Evolutionary conservation across 208 protist species (phyloP).

Genomic region (Phytomonas sp.): DNA sequence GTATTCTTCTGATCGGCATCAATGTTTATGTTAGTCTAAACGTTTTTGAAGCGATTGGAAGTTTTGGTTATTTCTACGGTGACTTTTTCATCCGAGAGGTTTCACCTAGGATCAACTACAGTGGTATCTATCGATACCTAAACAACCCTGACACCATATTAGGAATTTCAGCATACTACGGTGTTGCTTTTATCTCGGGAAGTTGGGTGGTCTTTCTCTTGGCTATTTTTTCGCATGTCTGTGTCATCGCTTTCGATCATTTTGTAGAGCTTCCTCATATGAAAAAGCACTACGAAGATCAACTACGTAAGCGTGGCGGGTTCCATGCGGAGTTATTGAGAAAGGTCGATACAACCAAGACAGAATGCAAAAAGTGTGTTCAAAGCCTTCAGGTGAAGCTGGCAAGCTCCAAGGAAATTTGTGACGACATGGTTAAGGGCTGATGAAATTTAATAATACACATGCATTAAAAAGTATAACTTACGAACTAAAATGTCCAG

Average conservation of each 20-base stretch:
- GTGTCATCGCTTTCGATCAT: slow-evolving; percentile 70
- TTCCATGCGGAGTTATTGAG: slow-evolving; percentile 43
- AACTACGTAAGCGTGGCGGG: slow-evolving; percentile 39
- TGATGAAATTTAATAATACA: background rate
- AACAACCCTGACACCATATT: slow-evolving; percentile 91
- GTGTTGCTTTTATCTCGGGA: slow-evolving; percentile 79
- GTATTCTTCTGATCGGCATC: slow-evolving; percentile 58
- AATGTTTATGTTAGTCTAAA: slow-evolving; percentile 77
- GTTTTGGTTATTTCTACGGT: slow-evolving; percentile 93
- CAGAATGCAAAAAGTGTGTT: slow-evolving; percentile 34
- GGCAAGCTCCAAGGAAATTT: slow-evolving; percentile 23
- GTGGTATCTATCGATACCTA: slow-evolving; percentile 92
- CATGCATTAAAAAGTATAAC: background rate
- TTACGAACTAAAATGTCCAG: background rate
- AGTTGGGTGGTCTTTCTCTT: slow-evolving; percentile 58
- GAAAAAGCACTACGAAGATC: slow-evolving; percentile 32
- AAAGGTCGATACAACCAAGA: slow-evolving; percentile 25
- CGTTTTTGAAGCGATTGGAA: slow-evolving; percentile 82
- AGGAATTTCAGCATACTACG: slow-evolving; percentile 87
- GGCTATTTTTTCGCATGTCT: slow-evolving; percentile 70
- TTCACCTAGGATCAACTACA: slow-evolving; percentile 77
- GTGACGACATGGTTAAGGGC: background rate
- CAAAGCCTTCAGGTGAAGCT: slow-evolving; percentile 22
- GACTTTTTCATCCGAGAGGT: slow-evolving; percentile 79
- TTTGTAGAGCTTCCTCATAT: slow-evolving; percentile 82